Evolutionary conservation across 306 rosid species (phyloP), one percentile per base, ranked within the genome.

Genomic region (Medicago ruthenica): DNA sequence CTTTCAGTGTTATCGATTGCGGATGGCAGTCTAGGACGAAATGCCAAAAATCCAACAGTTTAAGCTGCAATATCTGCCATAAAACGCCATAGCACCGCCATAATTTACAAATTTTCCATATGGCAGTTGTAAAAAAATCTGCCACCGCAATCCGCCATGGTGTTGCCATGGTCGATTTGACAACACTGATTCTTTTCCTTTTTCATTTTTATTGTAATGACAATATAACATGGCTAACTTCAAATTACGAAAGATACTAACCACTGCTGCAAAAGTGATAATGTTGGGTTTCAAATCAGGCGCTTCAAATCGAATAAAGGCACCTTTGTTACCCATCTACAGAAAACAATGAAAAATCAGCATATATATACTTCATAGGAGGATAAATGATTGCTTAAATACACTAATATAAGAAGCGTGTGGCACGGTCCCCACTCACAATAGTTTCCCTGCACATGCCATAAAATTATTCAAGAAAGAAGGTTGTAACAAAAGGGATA

Each of bases 301-400:
- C 1, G 96, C 91, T 84, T 92, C 89, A 10, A 96, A 96, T 54
- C 96, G 97, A 71, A 96, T 96, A 79, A 92, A 96, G 81, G 99
- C 99, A n/a, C 98, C 99, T 79, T 90, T 96, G 85, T 96, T 96
- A 83, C 93, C 98, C 99, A 96, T 96, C 99, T 96, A 96, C 90
- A 81, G 68, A 68, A 79, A 11, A 70, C 53, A 76, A 65, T 21
- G 82, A 66, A 71, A 74, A 24, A 71, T 53, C 61, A 80, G 47
- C 60, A 8, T 41, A 11, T 20, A 31, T 37, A 55, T 71, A 44
- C 44, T 41, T 59, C 55, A 70, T 8, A 12, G 20, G 54, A 50
- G 71, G 20, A 72, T 41, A 72, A 58, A 11, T 58, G 37, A 57
- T 18, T 70, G 45, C 70, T 59, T 36, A 20, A 59, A 61, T 61